Evolutionary conservation across 2,329 filamentous ascomycete genomes (phyloP).

Genomic region (Ceratocystis diversiconidia): DNA sequence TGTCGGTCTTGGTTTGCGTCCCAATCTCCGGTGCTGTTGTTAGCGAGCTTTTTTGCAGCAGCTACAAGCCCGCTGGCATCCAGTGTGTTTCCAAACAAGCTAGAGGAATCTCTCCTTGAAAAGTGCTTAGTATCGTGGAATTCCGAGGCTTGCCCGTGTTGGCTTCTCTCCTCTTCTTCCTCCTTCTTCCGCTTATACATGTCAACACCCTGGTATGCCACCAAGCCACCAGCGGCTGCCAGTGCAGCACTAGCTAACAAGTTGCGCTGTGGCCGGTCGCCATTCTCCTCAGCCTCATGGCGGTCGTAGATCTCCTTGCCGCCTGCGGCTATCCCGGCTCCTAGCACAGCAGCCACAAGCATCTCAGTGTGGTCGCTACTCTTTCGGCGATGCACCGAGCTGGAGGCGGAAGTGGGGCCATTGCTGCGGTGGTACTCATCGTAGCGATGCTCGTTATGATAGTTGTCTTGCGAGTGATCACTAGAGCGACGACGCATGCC

Average conservation of each 20-base stretch:
- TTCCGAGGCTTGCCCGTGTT: slow-evolving; percentile 44
- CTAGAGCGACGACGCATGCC: slow-evolving; percentile 49
- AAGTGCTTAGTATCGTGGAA: slow-evolving; percentile 40
- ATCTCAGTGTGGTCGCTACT: slow-evolving; percentile 49
- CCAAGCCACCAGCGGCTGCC: slow-evolving; percentile 49
- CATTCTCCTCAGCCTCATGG: slow-evolving; percentile 38
- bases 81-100: slow-evolving; percentile 48
- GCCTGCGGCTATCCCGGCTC: slow-evolving; percentile 49
- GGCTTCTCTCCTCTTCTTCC: slow-evolving; percentile 14
- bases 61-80: slow-evolving; percentile 47
- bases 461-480: slow-evolving; percentile 37
- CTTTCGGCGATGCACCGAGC: slow-evolving; percentile 35
- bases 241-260: slow-evolving; percentile 45
- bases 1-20: slow-evolving; percentile 36
- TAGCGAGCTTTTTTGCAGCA: slow-evolving; percentile 46
- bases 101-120: slow-evolving; percentile 47
- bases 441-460: slow-evolving; percentile 40
- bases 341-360: slow-evolving; percentile 51
- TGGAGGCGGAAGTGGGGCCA: slow-evolving; percentile 39
- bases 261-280: slow-evolving; percentile 39
- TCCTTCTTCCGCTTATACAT: slow-evolving; percentile 47
- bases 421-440: slow-evolving; percentile 33
- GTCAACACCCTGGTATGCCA: slow-evolving; percentile 49
- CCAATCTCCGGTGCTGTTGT: slow-evolving; percentile 31
- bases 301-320: slow-evolving; percentile 54